phyloP scores from a whole-genome alignment of 805 yeast species.

The Saccharomycopsis guyanensis region DNA sequence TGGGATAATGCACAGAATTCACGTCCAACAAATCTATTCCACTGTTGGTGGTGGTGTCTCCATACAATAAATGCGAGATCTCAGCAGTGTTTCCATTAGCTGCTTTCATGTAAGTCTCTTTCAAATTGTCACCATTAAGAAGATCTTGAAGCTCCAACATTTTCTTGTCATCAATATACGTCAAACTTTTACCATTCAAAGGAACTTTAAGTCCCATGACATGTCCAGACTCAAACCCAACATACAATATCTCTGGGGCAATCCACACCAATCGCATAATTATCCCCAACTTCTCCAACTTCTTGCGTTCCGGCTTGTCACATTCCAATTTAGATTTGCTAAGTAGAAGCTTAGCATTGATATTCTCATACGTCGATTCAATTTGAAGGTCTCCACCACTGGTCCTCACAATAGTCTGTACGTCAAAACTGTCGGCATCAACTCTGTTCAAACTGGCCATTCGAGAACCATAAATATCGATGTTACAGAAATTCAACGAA shows the following conservation, averaged over 20 bases:
- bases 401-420: constrained; percentile 21
- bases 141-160: constrained; percentile 22
- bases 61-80: constrained; percentile 14
- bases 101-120: constrained; percentile 25
- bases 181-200: background rate
- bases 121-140: constrained; percentile 21
- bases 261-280: constrained; percentile 51
- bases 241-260: constrained; percentile 27
- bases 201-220: constrained; percentile 30
- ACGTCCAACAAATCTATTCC: constrained; percentile 22
- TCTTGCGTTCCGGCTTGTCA: constrained; percentile 15
- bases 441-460: constrained; percentile 56
- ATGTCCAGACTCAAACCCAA: constrained; percentile 76
- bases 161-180: constrained; percentile 26
- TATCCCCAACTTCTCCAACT: constrained; percentile 45
- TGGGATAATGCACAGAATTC: constrained; percentile 38
- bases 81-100: constrained; percentile 27
- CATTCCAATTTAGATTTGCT: background rate
- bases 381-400: background rate
- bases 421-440: constrained; percentile 29
- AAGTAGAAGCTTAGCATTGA: constrained; percentile 19
- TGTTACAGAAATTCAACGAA: constrained; percentile 63
- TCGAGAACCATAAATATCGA: constrained; percentile 33
- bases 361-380: constrained; percentile 21
- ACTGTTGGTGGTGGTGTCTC: constrained; percentile 15